phyloP scores from a whole-genome alignment of 306 rosid genomes.

The barrel medic (Medicago truncatula) region MtrunA17r5.0-ANR NC_053045.1:54095501-54096000 shows the following conservation, averaged over 20 bases:
- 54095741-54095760: neutral
- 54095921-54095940: conserved; percentile 64
- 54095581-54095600: conserved; percentile 20
- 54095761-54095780: conserved; percentile 59
- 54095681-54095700: conserved; percentile 9
- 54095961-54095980: conserved; percentile 29
- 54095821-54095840: conserved; percentile 64
- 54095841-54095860: conserved; percentile 53
- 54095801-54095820: conserved; percentile 80
- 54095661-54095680: conserved; percentile 29
- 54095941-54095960: conserved; percentile 17
- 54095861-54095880: conserved; percentile 63
- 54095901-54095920: conserved; percentile 76
- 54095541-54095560: conserved; percentile 55
- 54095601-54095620: conserved; percentile 32
- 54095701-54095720: conserved; percentile 28
- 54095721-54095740: conserved; percentile 39
- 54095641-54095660: conserved; percentile 28
- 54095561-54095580: conserved; percentile 35
- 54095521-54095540: conserved; percentile 84
- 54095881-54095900: conserved; percentile 85
- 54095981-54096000: conserved; percentile 6
- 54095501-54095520: conserved; percentile 77
- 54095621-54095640: neutral
- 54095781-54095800: conserved; percentile 78